phyloP scores from a whole-genome alignment of 768 basidiomycete species.

The Russula earlei region DNA sequence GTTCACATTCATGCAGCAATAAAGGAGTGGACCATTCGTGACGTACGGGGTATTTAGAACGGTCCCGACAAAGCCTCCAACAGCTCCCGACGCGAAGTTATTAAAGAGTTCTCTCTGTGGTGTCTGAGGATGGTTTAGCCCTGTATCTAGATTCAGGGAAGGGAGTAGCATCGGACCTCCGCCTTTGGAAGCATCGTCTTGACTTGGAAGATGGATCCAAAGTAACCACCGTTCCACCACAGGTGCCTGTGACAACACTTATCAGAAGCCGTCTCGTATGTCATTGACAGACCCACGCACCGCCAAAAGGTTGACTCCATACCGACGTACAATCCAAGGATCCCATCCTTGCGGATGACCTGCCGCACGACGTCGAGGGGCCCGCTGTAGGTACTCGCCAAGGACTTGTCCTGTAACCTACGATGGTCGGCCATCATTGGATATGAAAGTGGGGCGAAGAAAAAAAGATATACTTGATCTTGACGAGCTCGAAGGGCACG shows the following conservation, averaged over 20 bases:
- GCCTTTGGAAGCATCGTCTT: constrained; percentile 73
- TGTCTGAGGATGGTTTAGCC: neutral
- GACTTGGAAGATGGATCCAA: constrained; percentile 85
- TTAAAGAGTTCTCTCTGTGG: constrained; percentile 46
- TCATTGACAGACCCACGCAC: constrained; percentile 29
- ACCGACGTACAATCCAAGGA: constrained; percentile 82
- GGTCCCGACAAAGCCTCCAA: constrained; percentile 89
- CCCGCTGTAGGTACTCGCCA: constrained; percentile 68
- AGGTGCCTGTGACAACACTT: constrained; percentile 45
- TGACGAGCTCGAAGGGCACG: constrained; percentile 93
- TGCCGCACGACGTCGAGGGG: constrained; percentile 87
- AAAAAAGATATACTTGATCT: constrained; percentile 56
- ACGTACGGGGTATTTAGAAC: constrained; percentile 84
- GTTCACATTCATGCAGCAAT: neutral
- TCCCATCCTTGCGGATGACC: constrained; percentile 65
- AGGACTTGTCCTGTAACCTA: constrained; percentile 82
- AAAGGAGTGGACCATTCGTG: neutral
- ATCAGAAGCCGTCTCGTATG: neutral
- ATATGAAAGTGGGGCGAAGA: neutral
- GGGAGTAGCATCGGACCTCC: constrained; percentile 43
- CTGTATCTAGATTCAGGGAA: neutral
- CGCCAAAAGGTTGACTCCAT: constrained; percentile 99
- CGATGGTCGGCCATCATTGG: neutral
- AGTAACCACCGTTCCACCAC: constrained; percentile 95
- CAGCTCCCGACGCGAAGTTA: constrained; percentile 83